phyloP scores from a whole-genome alignment of 2,329 filamentous ascomycete genomes.

The Xylaria sp. region DNA sequence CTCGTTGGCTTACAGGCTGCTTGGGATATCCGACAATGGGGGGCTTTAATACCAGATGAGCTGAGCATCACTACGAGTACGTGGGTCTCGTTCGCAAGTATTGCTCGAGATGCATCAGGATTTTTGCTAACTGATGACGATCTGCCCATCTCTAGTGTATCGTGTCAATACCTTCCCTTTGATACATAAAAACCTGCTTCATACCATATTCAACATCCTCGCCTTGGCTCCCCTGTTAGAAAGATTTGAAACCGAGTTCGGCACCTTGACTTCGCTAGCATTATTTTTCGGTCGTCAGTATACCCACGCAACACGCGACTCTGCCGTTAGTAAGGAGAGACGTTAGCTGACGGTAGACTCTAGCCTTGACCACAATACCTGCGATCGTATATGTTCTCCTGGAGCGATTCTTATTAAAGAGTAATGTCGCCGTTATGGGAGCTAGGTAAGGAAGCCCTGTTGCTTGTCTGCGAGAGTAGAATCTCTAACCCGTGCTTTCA shows the following conservation, averaged over 20 bases:
- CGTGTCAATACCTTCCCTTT: slow-evolving; percentile 92
- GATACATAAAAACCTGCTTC: slow-evolving; percentile 83
- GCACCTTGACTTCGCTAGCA: slow-evolving; percentile 85
- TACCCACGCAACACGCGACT: background rate
- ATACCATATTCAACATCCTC: slow-evolving; percentile 80
- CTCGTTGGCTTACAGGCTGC: slow-evolving; percentile 73
- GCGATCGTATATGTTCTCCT: slow-evolving; percentile 82
- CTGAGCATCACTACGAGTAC: slow-evolving; percentile 64
- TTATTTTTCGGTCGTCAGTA: slow-evolving; percentile 90
- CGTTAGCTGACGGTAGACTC: slow-evolving; percentile 38
- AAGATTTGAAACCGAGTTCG: slow-evolving; percentile 91
- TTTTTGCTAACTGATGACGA: slow-evolving; percentile 5
- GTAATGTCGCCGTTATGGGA: slow-evolving; percentile 80
- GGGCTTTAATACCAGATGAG: slow-evolving; percentile 79
- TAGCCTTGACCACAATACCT: slow-evolving; percentile 82
- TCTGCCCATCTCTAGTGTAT: slow-evolving; percentile 70
- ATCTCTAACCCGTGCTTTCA: slow-evolving; percentile 53
- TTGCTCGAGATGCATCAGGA: background rate
- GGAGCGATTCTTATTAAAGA: slow-evolving; percentile 76
- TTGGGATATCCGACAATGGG: slow-evolving; percentile 81
- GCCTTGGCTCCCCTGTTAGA: slow-evolving; percentile 89
- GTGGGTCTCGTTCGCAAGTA: background rate
- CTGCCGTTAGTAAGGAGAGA: background rate
- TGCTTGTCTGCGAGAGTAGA: background rate
- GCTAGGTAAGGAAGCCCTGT: slow-evolving; percentile 70